phyloP scores from a whole-genome alignment of 2,329 filamentous ascomycete species.

The Macrophomina phaseolina region DNA sequence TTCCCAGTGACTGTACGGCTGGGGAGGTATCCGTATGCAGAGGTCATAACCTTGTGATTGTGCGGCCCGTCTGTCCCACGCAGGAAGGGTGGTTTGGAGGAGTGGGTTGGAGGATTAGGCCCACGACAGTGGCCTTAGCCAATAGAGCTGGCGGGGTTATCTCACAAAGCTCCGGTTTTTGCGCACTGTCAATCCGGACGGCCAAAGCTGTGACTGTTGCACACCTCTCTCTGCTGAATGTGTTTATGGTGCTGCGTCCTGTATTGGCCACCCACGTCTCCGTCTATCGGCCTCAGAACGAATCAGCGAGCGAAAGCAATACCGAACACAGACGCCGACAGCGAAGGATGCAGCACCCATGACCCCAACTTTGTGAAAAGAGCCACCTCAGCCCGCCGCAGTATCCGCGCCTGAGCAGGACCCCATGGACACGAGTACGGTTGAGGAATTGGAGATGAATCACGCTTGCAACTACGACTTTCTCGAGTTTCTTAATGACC shows the following conservation, averaged over 20 bases:
- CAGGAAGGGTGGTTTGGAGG: too few relatives aligned
- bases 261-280: constrained; percentile 1
- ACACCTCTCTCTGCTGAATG: constrained; percentile 5
- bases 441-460: not conserved
- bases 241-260: not conserved
- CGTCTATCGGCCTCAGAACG: not conserved
- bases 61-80: too few relatives aligned
- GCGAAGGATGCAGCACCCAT: not conserved
- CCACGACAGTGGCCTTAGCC: too few relatives aligned
- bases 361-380: not conserved
- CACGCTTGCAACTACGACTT: not conserved
- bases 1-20: too few relatives aligned
- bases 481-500: not conserved
- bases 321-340: not conserved
- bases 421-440: not conserved
- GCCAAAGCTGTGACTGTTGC: not conserved
- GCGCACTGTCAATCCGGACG: not conserved
- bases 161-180: constrained; percentile 1
- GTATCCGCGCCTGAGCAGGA: not conserved
- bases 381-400: not conserved
- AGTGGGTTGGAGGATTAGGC: too few relatives aligned
- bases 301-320: too few relatives aligned
- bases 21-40: too few relatives aligned
- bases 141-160: too few relatives aligned
- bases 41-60: too few relatives aligned